Conservation (phyloP, 2,329 filamentous ascomycete species). For the Claviceps arundinis region DNA sequence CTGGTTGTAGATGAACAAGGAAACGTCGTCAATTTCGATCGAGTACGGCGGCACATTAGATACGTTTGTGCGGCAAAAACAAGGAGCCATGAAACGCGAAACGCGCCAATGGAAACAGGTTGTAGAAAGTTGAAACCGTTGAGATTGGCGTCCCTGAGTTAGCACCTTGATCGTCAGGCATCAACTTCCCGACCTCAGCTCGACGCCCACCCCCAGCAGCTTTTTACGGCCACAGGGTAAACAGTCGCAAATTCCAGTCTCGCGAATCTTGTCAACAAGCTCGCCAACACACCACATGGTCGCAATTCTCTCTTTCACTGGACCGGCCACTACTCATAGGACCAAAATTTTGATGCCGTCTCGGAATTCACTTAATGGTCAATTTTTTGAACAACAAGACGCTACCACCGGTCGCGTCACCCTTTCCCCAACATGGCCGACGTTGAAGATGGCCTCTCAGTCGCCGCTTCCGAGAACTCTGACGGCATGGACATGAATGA, state of each 20-base stretch:
- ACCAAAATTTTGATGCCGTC: conserved; percentile 14
- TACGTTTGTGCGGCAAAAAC: too few relatives aligned
- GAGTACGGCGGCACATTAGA: too few relatives aligned
- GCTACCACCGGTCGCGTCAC: neutral
- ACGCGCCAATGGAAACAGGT: neutral
- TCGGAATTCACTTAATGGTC: conserved; percentile 5
- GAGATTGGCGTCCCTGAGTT: neutral
- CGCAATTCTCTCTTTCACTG: conserved; percentile 20
- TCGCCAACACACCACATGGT: conserved; percentile 20
- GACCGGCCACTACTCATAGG: conserved; percentile 16
- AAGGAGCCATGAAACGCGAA: neutral
- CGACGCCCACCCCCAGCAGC: conserved; percentile 4
- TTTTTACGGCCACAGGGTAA: conserved; percentile 12
- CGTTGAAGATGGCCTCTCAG: conserved; percentile 9
- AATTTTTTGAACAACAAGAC: conserved; percentile 2
- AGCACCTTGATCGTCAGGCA: conserved; percentile 12
- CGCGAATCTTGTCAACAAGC: conserved; percentile 12
- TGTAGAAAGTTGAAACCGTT: neutral
- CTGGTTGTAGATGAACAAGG: neutral
- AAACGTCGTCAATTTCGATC: neutral
- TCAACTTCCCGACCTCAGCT: neutral
- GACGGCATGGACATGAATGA: conserved; percentile 11
- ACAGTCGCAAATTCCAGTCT: conserved; percentile 4
- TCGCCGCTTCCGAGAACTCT: conserved; percentile 15
- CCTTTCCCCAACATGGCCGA: conserved; percentile 12